A percentile compares a stretch with the other conserved stretches of the same genome.
Evolutionary conservation across 106 monocot species (phyloP).

Genomic region (Gastrodia elata): DNA sequence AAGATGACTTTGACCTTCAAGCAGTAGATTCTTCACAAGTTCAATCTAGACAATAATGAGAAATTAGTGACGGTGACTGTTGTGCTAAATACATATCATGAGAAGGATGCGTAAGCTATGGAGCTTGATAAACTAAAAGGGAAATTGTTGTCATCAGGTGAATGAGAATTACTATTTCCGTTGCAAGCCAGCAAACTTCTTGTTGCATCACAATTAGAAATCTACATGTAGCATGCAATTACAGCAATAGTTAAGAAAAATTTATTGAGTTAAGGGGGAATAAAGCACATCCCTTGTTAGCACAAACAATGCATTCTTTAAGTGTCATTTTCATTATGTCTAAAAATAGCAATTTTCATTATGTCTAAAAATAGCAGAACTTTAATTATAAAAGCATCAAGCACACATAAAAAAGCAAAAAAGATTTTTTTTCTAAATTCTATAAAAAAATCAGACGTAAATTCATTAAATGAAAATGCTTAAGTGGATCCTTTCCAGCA

Average conservation of each 20-base stretch:
- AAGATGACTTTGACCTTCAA: conserved; percentile 68
- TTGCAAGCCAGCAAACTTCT: neutral
- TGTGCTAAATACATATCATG: neutral
- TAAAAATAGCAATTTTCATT: neutral
- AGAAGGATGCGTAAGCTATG: neutral
- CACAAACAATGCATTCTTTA: neutral
- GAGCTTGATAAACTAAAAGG: conserved; percentile 1
- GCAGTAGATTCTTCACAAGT: conserved; percentile 61
- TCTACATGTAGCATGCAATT: neutral
- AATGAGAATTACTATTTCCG: neutral
- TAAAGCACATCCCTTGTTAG: neutral
- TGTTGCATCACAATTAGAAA: neutral
- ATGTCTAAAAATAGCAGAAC: neutral
- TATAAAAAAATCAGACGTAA: neutral
- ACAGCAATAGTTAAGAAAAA: neutral
- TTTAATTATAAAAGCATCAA: neutral
- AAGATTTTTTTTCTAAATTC: neutral
- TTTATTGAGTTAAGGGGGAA: neutral
- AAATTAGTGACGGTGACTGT: neutral
- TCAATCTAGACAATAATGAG: conserved; percentile 38
- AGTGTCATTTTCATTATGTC: neutral
- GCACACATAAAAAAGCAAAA: neutral
- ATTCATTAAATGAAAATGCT: neutral
- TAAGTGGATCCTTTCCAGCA: neutral
- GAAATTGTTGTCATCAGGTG: neutral